Percentiles rank a stretch among this genome's conserved stretches.
These are phyloP conservation scores for Chaetomium olivaceum DNA, from an alignment of 2,329 filamentous ascomycete species.

Conservation along the genomic window DNA sequence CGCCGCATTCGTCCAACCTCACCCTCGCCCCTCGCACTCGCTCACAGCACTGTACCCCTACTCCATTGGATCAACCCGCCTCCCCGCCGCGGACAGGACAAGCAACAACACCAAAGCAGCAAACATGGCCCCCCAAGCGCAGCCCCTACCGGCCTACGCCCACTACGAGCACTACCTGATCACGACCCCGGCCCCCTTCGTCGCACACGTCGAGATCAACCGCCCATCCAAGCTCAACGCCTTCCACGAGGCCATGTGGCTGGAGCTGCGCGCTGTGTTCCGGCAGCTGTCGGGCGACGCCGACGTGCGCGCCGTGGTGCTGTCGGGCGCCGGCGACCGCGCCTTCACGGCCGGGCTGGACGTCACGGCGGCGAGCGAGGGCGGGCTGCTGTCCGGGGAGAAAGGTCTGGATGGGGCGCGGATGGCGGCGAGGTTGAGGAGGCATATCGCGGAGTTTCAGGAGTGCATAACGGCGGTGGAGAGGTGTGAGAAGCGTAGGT, in stretches of 20 bases:
- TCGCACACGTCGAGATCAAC: constrained; percentile 93
- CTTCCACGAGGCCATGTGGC: constrained; percentile 83
- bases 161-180: constrained; percentile 70
- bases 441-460: constrained; percentile 79
- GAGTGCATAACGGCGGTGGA: constrained; percentile 74
- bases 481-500: constrained; percentile 80
- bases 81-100: background rate
- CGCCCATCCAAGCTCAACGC: constrained; percentile 84
- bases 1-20: background rate
- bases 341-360: constrained; percentile 89
- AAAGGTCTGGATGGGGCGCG: constrained; percentile 60
- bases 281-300: constrained; percentile 68
- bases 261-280: constrained; percentile 75
- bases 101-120: background rate
- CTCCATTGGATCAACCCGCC: background rate
- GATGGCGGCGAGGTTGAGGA: constrained; percentile 60
- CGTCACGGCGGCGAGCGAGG: constrained; percentile 66
- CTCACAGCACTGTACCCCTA: background rate
- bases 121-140: constrained; percentile 22
- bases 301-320: constrained; percentile 72
- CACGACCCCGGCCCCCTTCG: constrained; percentile 67
- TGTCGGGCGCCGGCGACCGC: constrained; percentile 77
- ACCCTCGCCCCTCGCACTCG: background rate
- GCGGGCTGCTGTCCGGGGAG: constrained; percentile 44
- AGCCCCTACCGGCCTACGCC: constrained; percentile 40